phyloP scores from a whole-genome alignment of 495 filamentous ascomycete genomes.

The Talaromyces thailandensis region DNA sequence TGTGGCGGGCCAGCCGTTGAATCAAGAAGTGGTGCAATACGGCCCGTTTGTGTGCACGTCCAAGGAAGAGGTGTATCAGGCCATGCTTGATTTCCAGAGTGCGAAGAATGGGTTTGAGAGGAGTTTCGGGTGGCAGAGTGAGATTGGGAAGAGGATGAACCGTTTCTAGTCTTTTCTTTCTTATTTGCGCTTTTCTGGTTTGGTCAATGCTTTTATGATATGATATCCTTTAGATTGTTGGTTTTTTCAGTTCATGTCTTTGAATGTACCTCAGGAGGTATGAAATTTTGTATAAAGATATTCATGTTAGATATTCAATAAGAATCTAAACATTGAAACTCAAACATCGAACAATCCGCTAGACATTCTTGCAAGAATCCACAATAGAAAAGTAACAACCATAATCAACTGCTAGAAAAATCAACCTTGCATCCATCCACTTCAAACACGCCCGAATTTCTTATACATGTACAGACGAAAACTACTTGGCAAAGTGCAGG shows the following conservation, averaged over 20 bases:
- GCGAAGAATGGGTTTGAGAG: conserved; percentile 86
- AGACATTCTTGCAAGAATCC: not conserved
- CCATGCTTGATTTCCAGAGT: conserved; percentile 80
- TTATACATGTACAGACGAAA: not conserved
- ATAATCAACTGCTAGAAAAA: not conserved
- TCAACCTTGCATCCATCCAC: not conserved
- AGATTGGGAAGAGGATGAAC: conserved; percentile 84
- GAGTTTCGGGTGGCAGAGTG: conserved; percentile 72
- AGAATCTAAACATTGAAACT: not conserved
- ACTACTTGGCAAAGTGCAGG: conserved; percentile 92
- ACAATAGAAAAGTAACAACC: not conserved
- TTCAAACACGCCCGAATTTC: not conserved
- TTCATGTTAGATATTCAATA: not conserved
- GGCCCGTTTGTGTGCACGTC: conserved; percentile 85
- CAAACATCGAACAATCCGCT: not conserved
- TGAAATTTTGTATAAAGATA: not conserved
- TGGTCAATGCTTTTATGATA: too few relatives aligned
- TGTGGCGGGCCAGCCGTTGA: conserved; percentile 74
- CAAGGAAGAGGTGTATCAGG: conserved; percentile 81
- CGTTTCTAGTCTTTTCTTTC: not conserved
- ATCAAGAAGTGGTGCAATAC: conserved; percentile 93
- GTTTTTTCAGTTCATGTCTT: not conserved
- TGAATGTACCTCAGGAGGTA: too few relatives aligned
- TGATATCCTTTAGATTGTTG: not conserved
- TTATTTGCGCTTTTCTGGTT: not conserved